phyloP scores from a whole-genome alignment of 805 yeast species.

The Cyberlindnera meyerae region DNA sequence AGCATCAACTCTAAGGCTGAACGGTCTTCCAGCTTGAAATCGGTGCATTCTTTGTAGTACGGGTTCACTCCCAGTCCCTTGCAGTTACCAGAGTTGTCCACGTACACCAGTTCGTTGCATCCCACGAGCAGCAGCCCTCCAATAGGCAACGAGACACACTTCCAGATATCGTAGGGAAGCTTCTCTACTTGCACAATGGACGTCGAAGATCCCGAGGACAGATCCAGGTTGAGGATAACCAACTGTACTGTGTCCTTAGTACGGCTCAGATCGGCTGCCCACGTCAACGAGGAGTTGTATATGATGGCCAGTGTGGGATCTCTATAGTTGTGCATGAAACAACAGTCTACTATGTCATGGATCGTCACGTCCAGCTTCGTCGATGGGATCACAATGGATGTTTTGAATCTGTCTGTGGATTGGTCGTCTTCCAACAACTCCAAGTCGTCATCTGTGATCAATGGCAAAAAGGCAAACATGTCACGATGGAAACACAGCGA shows the following conservation, averaged over 20 bases:
- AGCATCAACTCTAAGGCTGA: conserved; percentile 46
- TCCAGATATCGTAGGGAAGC: conserved; percentile 71
- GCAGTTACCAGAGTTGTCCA: conserved; percentile 71
- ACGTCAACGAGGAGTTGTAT: conserved; percentile 52
- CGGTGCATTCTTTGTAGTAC: conserved; percentile 39
- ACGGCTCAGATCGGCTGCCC: conserved; percentile 72
- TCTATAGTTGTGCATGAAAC: conserved; percentile 66
- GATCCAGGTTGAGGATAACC: conserved; percentile 64
- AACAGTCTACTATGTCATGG: conserved; percentile 61
- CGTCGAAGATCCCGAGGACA: conserved; percentile 47
- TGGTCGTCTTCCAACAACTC: conserved; percentile 31
- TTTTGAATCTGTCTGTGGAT: conserved; percentile 20
- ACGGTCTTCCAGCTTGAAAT: conserved; percentile 41
- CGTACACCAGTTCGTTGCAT: conserved; percentile 68
- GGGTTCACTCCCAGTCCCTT: conserved; percentile 60
- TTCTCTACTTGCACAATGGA: conserved; percentile 59
- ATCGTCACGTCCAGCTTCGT: conserved; percentile 52
- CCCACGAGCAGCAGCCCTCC: conserved; percentile 71
- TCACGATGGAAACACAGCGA: conserved; percentile 61
- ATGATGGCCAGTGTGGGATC: conserved; percentile 80
- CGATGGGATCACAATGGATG: conserved; percentile 56
- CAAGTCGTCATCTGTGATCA: conserved; percentile 41
- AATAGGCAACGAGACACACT: conserved; percentile 62
- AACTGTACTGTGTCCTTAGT: conserved; percentile 59
- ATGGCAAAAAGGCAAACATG: conserved; percentile 66